Base-by-base conservation (phyloP, 257 asterid species). In the Solanum stenotomum region DNA sequence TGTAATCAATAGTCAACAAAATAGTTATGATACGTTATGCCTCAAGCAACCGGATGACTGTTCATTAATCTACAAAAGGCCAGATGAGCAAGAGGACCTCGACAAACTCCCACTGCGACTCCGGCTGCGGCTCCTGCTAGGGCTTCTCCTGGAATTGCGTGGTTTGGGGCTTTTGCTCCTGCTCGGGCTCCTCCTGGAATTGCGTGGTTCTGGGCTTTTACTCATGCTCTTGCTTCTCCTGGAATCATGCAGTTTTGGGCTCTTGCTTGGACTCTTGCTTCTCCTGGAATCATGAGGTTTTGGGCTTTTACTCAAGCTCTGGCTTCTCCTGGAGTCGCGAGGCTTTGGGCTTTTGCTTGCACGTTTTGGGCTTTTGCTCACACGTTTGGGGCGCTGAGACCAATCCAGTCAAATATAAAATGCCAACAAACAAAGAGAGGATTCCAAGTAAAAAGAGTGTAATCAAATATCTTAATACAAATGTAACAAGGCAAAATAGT, bases 31-130 rank as follows among this genome's bases (percentile, higher is more conserved):
- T 49, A 20, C 10, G 42, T 81, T 29, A 27, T 11, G 67, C 85
- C 14, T 46, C 27, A 13, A 44, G 11, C 67, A 49, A 49, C 70
- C 27, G 0, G 34, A 79, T 81, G 68, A 81, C 42, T 29, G 27
- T 27, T 25, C 85, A 46, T 31, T 81, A 31, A 81, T 46, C 68
- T 46, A 29, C 10, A 81, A 46, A 82, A 44, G 52, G 27, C 4
- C 44, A 46, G 15, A 49, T 46, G 85, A 29, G 42, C 20, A 87
- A 87, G 27, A 88, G 56, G 83, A 97, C 98, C 98, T 91, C 84
- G 97, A 94, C 67, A 89, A 91, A 76, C 95, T 95, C 93, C 94
- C 92, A 95, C 99, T 95, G 70, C 92, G 87, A 83, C 98, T 95
- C 85, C 88, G 86, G 93, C 97, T 94, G 16, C 91, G 92, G 91